A percentile compares a stretch with the other conserved stretches of the same genome.
phyloP scores from a whole-genome alignment of 2,329 filamentous ascomycete species.

The Malbranchea cinnamomea region DNA sequence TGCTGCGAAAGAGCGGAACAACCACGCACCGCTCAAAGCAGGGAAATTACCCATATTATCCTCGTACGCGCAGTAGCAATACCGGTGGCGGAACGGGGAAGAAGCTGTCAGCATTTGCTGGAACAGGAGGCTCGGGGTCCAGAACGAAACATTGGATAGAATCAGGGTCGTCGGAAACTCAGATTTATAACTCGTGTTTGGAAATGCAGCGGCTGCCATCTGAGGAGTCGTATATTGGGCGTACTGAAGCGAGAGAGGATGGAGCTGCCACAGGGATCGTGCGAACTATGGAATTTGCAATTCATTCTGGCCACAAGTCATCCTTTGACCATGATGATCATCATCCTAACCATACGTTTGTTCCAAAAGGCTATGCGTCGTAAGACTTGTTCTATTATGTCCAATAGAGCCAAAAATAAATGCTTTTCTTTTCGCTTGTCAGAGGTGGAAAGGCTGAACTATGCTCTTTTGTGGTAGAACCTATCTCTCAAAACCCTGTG shows the following conservation, averaged over 20 bases:
- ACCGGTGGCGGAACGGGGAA: background rate
- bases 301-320: background rate
- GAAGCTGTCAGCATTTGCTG: background rate
- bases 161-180: background rate
- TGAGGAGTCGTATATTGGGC: background rate
- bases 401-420: too few relatives aligned
- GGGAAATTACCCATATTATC: background rate
- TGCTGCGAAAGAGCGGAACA: slow-evolving; percentile 1
- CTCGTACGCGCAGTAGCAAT: background rate
- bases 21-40: background rate
- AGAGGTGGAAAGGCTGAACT: too few relatives aligned
- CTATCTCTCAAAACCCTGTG: too few relatives aligned
- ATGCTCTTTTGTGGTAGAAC: too few relatives aligned
- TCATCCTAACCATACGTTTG: too few relatives aligned
- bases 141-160: too few relatives aligned
- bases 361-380: too few relatives aligned
- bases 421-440: too few relatives aligned
- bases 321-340: too few relatives aligned
- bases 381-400: too few relatives aligned
- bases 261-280: background rate
- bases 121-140: too few relatives aligned
- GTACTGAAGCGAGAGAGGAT: background rate
- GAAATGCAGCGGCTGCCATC: slow-evolving; percentile 3
- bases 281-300: slow-evolving; percentile 2
- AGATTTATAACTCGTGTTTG: background rate